Base-by-base conservation (phyloP, 106 monocot species). In the Dendrobium chrysotoxum region DNA sequence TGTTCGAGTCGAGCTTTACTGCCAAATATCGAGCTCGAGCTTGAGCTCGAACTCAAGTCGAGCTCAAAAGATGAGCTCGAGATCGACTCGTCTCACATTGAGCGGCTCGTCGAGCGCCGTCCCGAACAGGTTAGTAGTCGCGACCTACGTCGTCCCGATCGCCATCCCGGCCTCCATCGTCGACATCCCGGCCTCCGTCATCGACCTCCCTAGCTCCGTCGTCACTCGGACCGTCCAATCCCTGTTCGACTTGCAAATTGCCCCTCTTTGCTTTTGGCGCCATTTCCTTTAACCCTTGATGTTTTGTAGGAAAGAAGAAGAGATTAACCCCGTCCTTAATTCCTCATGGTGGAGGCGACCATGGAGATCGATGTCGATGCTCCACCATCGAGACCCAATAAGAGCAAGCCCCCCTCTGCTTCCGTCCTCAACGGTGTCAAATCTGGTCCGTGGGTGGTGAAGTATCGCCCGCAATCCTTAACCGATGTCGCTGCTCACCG, bases 401-500 rank as follows among this genome's bases (percentile, higher is more conserved):
- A 89, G 87, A 88, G 91, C 15, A 89, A 92, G 58, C 67, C 82
- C 18, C 53, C 73, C 20, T 26, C 89, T 68, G 87, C 55, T 35
- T 81, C 78, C 55, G 41, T 1, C 11, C 20, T 5, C 41, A 42
- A 74, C 20, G 12, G 44, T 28, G 47, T 28, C 8, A 91, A 87
- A 41, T 89, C 94, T 28, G 90, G 86, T n/a, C 98, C 98, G n/a
- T 99, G 95, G 98, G 98, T 99, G 20, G 98, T 95, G 87, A 99
- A 99, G 87, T 99, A 93, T 88, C 90, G 98, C 7, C 98, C 98
- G 26, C 89, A 95, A 57, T 90, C 98, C 77, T 93, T 99, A 73
- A 90, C 91, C 81, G 98, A 95, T 86, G 98, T 99, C 77, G 98
- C 98, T 78, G 95, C 98, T 74, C 98, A 99, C 86, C 93, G 98